Evolutionary conservation across 2,329 filamentous ascomycete species (phyloP).

Genomic region (Arthrobotrys conoides): DNA sequence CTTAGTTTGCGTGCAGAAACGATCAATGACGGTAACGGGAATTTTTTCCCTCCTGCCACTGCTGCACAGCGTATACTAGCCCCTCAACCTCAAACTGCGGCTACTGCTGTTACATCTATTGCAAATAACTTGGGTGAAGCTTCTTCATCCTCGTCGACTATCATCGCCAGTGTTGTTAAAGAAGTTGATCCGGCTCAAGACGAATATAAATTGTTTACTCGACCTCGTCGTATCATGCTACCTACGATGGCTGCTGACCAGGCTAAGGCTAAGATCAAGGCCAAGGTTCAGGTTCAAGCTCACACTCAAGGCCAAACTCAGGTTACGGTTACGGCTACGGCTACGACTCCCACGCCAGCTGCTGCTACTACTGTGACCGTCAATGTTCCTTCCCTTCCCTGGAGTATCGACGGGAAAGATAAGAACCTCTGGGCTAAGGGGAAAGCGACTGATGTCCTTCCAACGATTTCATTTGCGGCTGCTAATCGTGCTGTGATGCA

Average conservation of each 20-base stretch:
- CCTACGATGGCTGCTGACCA: slow-evolving; percentile 25
- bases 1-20: slow-evolving; percentile 48
- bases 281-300: background rate
- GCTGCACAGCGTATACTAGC: slow-evolving; percentile 4
- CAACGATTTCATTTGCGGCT: background rate
- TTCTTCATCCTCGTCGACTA: background rate
- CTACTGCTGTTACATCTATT: background rate
- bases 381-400: slow-evolving; percentile 35
- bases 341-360: too few species aligned
- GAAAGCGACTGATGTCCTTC: background rate
- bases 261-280: slow-evolving; percentile 10
- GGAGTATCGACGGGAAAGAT: background rate
- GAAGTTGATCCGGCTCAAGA: slow-evolving; percentile 41
- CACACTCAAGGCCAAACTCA: background rate
- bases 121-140: background rate
- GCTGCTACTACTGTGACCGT: background rate
- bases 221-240: background rate
- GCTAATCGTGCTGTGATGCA: slow-evolving; percentile 1
- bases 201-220: slow-evolving; percentile 45
- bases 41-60: slow-evolving; percentile 38
- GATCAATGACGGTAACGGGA: slow-evolving; percentile 27
- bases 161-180: background rate
- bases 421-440: slow-evolving; percentile 11
- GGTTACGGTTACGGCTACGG: too few species aligned
- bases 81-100: slow-evolving; percentile 20